phyloP scores from a whole-genome alignment of 768 basidiomycete genomes.

The Lactarius hatsudake region DNA sequence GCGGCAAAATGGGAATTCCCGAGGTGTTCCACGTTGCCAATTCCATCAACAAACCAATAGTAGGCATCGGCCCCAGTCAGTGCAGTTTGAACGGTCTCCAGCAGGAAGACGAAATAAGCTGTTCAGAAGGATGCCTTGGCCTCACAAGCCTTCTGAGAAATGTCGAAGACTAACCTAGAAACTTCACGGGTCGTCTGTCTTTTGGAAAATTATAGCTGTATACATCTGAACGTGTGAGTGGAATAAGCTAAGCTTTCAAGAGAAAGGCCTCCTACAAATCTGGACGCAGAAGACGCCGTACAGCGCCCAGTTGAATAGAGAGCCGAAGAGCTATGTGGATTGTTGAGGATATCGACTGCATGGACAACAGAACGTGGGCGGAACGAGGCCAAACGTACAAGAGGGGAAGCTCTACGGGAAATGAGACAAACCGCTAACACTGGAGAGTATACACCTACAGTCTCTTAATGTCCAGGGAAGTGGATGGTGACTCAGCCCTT shows the following conservation, averaged over 20 bases:
- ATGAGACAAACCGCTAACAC: no score
- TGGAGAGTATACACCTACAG: no score
- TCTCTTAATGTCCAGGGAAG: no score
- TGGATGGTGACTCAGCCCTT: no score
- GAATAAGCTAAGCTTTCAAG: neutral
- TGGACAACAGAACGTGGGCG: neutral
- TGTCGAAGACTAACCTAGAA: neutral
- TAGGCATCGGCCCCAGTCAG: neutral
- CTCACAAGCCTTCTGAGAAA: neutral
- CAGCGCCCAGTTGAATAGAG: neutral
- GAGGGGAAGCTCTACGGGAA: neutral
- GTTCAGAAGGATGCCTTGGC: neutral
- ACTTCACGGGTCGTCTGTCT: neutral
- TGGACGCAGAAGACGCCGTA: slow-evolving; percentile 1
- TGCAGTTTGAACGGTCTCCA: neutral
- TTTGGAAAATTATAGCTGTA: neutral
- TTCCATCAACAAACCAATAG: neutral
- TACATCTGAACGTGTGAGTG: neutral
- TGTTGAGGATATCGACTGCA: neutral
- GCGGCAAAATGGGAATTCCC: neutral
- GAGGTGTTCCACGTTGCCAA: neutral
- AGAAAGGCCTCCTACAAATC: neutral
- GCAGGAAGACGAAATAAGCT: neutral
- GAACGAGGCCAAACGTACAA: neutral
- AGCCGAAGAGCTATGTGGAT: neutral